Percentiles rank a stretch among this genome's conserved stretches.
Evolutionary conservation across 139 green algal genomes (phyloP).

Genomic region (Auxenochlorella protothecoides): DNA sequence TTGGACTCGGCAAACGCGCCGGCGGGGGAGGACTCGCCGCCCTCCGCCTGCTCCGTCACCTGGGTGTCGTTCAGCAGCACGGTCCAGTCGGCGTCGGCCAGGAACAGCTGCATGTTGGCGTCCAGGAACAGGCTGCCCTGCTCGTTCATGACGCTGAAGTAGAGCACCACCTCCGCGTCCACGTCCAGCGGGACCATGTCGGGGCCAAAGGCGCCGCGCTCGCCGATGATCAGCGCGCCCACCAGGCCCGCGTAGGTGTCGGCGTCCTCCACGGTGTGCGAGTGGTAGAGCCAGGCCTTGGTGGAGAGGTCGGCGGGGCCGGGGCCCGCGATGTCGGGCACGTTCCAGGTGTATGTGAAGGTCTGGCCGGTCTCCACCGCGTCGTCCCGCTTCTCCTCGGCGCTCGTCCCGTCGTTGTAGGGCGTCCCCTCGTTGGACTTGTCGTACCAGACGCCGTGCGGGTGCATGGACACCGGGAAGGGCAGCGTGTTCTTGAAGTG

Average conservation of each 20-base stretch:
- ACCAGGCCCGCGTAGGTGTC: conserved; percentile 54
- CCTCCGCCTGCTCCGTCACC: not conserved
- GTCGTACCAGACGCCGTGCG: conserved; percentile 59
- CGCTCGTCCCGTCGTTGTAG: conserved; percentile 48
- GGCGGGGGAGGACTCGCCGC: not conserved
- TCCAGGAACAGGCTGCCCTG: conserved; percentile 10
- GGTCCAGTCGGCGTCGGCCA: not conserved
- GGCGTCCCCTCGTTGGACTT: conserved; percentile 51
- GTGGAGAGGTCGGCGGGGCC: conserved; percentile 43
- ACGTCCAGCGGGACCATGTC: conserved; percentile 24
- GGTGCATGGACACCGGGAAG: conserved; percentile 38
- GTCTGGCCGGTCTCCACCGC: not conserved
- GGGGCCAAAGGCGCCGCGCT: conserved; percentile 3
- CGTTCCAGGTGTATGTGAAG: conserved; percentile 41
- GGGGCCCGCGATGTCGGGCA: conserved; percentile 49
- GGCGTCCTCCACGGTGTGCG: conserved; percentile 27
- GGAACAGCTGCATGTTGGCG: conserved; percentile 25
- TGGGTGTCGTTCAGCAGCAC: conserved; percentile 7
- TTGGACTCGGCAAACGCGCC: conserved; percentile 25
- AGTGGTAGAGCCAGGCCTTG: conserved; percentile 58
- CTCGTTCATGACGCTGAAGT: conserved; percentile 25
- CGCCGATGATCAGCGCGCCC: conserved; percentile 47
- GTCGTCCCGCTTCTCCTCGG: conserved; percentile 16
- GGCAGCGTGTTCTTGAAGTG: conserved; percentile 27
- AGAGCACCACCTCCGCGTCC: conserved; percentile 25